Conservation (phyloP, 2,329 filamentous ascomycete genomes). For the Periconia macrospinosa region DNA sequence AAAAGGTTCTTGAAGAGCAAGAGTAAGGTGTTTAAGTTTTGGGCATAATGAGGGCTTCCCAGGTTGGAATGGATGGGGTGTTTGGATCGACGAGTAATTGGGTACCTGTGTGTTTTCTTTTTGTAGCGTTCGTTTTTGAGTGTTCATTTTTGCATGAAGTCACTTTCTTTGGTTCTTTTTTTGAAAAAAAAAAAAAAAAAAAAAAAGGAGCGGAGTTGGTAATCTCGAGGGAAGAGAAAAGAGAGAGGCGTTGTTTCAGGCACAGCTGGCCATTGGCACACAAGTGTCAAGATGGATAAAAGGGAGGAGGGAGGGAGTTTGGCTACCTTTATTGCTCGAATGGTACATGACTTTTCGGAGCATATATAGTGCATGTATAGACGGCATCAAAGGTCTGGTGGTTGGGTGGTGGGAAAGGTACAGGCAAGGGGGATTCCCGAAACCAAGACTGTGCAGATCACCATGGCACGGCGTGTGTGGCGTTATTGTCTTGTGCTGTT, state of each 20-base stretch:
- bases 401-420: constrained; percentile 4
- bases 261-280: no score
- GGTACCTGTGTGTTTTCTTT: background rate
- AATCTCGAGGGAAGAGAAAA: no score
- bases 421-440: constrained; percentile 1
- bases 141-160: background rate
- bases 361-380: no score
- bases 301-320: no score
- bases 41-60: constrained; percentile 19
- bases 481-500: constrained; percentile 19
- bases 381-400: background rate
- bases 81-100: constrained; percentile 12
- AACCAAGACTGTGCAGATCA: no score
- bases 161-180: background rate
- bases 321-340: no score
- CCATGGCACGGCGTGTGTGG: constrained; percentile 9
- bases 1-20: constrained; percentile 39
- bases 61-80: background rate
- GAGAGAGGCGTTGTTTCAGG: no score
- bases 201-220: background rate
- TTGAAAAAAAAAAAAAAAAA: background rate
- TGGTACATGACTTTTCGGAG: no score
- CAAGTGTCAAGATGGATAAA: no score
- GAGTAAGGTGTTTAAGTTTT: constrained; percentile 42
- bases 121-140: no score